A percentile compares a stretch with the other conserved stretches of the same genome.
These are phyloP conservation scores for Saccharomyces mikatae DNA, from an alignment of 805 yeast species.

Conservation along the genomic window DNA sequence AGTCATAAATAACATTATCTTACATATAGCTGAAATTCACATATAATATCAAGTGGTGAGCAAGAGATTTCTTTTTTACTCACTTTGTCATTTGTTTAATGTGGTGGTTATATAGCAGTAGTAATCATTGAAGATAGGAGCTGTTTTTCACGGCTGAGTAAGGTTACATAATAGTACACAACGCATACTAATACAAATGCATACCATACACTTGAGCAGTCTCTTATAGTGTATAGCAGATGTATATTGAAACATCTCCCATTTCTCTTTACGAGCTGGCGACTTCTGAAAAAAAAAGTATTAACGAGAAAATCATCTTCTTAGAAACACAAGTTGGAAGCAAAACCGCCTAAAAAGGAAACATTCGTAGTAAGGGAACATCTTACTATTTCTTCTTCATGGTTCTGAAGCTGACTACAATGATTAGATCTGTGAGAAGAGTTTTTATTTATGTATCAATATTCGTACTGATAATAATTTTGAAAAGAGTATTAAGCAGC, in stretches of 20 bases:
- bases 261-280: not conserved
- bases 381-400: not conserved
- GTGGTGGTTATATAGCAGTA: too few relatives aligned
- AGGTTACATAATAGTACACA: not conserved
- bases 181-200: not conserved
- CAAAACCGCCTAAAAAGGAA: not conserved
- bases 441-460: not conserved
- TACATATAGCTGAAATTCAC: too few relatives aligned
- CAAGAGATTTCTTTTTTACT: too few relatives aligned
- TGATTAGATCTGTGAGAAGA: not conserved
- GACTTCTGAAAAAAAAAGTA: not conserved
- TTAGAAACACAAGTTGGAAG: not conserved
- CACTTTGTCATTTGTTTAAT: not conserved
- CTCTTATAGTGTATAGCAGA: not conserved
- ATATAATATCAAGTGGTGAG: too few relatives aligned
- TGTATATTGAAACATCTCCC: not conserved
- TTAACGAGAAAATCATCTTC: not conserved
- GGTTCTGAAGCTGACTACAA: not conserved
- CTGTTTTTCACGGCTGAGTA: not conserved
- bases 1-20: not conserved
- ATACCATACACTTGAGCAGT: not conserved
- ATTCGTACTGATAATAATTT: not conserved
- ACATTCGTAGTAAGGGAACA: not conserved
- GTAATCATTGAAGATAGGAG: not conserved
- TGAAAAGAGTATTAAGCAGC: not conserved